Evolutionary conservation across 768 basidiomycete species (phyloP).

Genomic region (Boletellus ananiceps): DNA sequence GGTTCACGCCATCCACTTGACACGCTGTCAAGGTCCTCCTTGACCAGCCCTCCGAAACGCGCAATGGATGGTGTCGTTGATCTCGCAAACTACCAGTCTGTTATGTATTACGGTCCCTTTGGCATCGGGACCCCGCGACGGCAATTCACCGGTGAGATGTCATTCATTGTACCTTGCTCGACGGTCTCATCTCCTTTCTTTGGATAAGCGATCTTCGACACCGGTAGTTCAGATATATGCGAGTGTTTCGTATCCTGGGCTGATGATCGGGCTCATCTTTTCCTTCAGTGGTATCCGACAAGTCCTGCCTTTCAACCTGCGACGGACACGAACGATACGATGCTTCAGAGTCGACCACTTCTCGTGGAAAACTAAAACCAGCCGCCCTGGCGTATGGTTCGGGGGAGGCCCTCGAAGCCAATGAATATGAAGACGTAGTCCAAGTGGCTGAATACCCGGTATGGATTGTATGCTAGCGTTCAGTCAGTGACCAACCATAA

Average conservation of each 20-base stretch:
- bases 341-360: conserved; percentile 21
- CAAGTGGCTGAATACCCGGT: conserved; percentile 32
- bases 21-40: conserved; percentile 3
- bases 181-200: neutral
- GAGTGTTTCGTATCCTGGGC: neutral
- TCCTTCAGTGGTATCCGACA: conserved; percentile 31
- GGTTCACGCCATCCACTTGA: conserved; percentile 32
- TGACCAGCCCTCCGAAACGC: conserved; percentile 4
- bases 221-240: conserved; percentile 45
- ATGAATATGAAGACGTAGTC: conserved; percentile 35
- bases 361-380: conserved; percentile 4
- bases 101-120: conserved; percentile 40
- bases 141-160: conserved; percentile 33
- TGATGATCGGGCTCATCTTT: neutral
- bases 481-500: neutral
- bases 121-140: conserved; percentile 43
- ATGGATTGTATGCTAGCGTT: neutral
- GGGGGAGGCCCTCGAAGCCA: conserved; percentile 28
- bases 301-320: conserved; percentile 23
- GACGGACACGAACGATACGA: conserved; percentile 26
- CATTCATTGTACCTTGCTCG: neutral
- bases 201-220: conserved; percentile 43
- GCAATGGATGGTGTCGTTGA: conserved; percentile 14
- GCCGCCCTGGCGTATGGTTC: conserved; percentile 38
- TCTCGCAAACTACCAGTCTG: conserved; percentile 28